Evolutionary conservation across 73 alveolate genomes (phyloP).

Genomic region (Paramecium sonneborni): DNA sequence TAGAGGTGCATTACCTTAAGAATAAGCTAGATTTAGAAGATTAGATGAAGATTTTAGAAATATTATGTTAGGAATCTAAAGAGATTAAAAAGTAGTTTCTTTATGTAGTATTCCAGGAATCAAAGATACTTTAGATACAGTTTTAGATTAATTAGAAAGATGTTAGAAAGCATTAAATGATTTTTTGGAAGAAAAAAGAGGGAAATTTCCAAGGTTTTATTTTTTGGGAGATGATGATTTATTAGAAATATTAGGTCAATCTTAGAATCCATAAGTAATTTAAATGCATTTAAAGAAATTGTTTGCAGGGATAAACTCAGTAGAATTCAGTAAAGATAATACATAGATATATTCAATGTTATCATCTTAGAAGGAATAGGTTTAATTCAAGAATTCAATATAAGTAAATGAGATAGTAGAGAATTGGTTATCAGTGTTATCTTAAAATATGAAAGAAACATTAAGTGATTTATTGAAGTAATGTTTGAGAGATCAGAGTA

Average conservation of each 20-base stretch:
- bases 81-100: conserved; percentile 92
- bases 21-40: conserved; percentile 98
- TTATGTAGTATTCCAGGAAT: conserved; percentile 93
- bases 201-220: conserved; percentile 98
- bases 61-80: conserved; percentile 91
- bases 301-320: conserved; percentile 97
- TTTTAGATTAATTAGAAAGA: conserved; percentile 97
- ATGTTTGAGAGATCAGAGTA: conserved; percentile 64
- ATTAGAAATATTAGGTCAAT: conserved; percentile 98
- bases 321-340: conserved; percentile 92
- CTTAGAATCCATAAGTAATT: conserved; percentile 98
- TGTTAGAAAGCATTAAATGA: conserved; percentile 99
- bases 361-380: conserved; percentile 95
- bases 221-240: conserved; percentile 99
- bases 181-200: conserved; percentile 98
- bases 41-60: conserved; percentile 97
- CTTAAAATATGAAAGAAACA: conserved; percentile 97
- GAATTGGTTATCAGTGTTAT: conserved; percentile 97
- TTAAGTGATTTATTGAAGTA: conserved; percentile 78
- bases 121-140: conserved; percentile 95
- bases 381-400: conserved; percentile 74
- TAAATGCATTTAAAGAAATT: conserved; percentile 98
- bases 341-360: conserved; percentile 94
- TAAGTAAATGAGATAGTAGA: conserved; percentile 97
- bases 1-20: conserved; percentile 99